phyloP scores from a whole-genome alignment of 1,284 basidiomycete genomes.

The Papiliotrema fonsecae region DNA sequence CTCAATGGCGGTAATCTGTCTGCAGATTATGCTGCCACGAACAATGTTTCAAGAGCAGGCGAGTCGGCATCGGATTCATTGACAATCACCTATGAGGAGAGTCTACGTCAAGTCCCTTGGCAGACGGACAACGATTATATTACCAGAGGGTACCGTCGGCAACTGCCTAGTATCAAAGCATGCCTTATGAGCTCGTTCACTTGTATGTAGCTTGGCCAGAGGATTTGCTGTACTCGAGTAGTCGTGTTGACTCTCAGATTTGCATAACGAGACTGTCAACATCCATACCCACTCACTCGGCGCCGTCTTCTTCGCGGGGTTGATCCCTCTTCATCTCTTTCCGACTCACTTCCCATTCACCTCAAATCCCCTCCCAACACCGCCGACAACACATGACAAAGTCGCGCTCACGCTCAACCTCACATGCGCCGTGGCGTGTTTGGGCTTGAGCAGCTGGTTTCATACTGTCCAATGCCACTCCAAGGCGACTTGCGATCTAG shows the following conservation, averaged over 20 bases:
- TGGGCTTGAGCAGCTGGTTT: constrained; percentile 68
- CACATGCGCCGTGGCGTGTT: constrained; percentile 66
- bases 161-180: constrained; percentile 60
- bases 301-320: constrained; percentile 59
- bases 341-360: constrained; percentile 47
- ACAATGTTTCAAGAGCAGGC: too few relatives aligned
- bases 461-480: constrained; percentile 76
- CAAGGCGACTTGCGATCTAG: constrained; percentile 52
- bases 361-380: constrained; percentile 14
- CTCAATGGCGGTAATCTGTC: not conserved
- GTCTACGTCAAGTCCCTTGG: constrained; percentile 36
- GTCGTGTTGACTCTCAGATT: constrained; percentile 51
- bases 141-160: constrained; percentile 66
- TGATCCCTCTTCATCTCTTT: constrained; percentile 56
- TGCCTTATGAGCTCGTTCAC: constrained; percentile 65
- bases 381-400: constrained; percentile 57
- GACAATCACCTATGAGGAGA: constrained; percentile 38
- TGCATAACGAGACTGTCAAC: constrained; percentile 90
- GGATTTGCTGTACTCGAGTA: constrained; percentile 13
- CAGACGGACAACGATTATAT: constrained; percentile 69
- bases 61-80: too few relatives aligned
- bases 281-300: constrained; percentile 83
- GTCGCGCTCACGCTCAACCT: constrained; percentile 66
- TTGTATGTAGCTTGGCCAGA: constrained; percentile 54
- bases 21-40: too few relatives aligned